Conservation (phyloP, 2,329 filamentous ascomycete genomes). For the Neonectria faginata region DNA sequence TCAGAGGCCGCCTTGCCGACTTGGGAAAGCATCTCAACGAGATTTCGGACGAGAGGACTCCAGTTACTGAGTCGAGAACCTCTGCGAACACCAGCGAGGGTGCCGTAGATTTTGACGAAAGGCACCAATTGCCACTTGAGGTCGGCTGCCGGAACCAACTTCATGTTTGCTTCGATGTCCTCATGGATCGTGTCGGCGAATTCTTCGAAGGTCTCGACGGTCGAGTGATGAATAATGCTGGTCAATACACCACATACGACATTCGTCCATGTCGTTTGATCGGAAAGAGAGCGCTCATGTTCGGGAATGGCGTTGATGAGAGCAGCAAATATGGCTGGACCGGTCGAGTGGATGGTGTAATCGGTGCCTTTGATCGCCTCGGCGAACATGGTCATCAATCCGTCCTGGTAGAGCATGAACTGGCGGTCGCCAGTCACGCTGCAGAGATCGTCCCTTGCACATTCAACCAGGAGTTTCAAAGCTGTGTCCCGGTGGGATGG, state of each 20-base stretch:
- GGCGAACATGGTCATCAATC: slow-evolving; percentile 90
- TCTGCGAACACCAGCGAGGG: slow-evolving; percentile 82
- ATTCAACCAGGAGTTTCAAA: slow-evolving; percentile 76
- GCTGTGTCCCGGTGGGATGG: slow-evolving; percentile 80
- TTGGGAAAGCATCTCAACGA: slow-evolving; percentile 64
- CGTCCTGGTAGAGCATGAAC: slow-evolving; percentile 80
- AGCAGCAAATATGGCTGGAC: slow-evolving; percentile 63
- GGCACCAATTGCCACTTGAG: slow-evolving; percentile 57
- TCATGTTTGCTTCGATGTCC: slow-evolving; percentile 54
- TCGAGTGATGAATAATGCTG: slow-evolving; percentile 85
- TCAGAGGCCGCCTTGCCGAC: slow-evolving; percentile 56
- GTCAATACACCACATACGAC: slow-evolving; percentile 82
- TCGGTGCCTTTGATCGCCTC: slow-evolving; percentile 79
- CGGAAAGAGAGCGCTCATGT: slow-evolving; percentile 61
- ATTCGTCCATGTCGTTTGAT: slow-evolving; percentile 67
- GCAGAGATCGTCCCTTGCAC: slow-evolving; percentile 77
- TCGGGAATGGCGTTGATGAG: slow-evolving; percentile 65
- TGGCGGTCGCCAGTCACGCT: slow-evolving; percentile 65
- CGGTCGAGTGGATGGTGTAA: slow-evolving; percentile 69
- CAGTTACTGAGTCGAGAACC: slow-evolving; percentile 81
- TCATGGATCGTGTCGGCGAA: slow-evolving; percentile 73
- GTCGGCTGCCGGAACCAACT: slow-evolving; percentile 43
- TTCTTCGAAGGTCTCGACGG: slow-evolving; percentile 76
- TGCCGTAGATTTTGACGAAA: slow-evolving; percentile 71
- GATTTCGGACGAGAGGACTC: slow-evolving; percentile 69